Evolutionary conservation across 148 eudicot genomes (phyloP), one percentile per base, ranked within the genome.

Genomic region (Rhododendron griersonianum): DNA sequence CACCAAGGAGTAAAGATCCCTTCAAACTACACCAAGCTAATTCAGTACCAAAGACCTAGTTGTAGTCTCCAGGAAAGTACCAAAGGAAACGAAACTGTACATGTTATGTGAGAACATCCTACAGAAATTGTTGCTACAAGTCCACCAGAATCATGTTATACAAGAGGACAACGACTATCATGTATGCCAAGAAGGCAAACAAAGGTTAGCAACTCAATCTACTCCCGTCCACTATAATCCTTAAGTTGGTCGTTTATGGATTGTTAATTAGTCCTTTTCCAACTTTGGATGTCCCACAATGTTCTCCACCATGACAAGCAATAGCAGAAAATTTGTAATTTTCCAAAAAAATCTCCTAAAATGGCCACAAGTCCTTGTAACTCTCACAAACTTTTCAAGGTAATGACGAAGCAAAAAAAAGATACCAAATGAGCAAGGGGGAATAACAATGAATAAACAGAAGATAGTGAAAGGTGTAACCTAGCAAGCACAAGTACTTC

Each of bases 401-500:
- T 25, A 15, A 53, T 81, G 50, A 44, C 41, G 41, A 83, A 45
- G 23, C 11, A 65, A n/a, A 3, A 67, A 44, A 45, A 19, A 50
- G 41, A 85, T 59, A 78, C 16, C 37, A 21, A 47, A 84, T 67
- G 80, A 53, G 39, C 76, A n/a, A 65, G 11, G 37, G 15, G n/a
- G 25, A 19, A 30, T 44, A 67, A 19, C 37, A 23, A 11, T 44
- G 82, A 41, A 80, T 48, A 53, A 65, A 67, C 30, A 16, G 80
- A 77, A 55, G 37, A n/a, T 10, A 21, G 44, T 55, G 6, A 81
- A 39, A 80, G 48, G n/a, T 35, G 21, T 80, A 85, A 97, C 99
- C 99, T 94, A 83, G 98, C 98, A 90, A 97, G 93, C 86, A 97
- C 88, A 87, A 97, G 98, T 81, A 97, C 98, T 93, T 97, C 98